A percentile compares a stretch with the other conserved stretches of the same genome.
Evolutionary conservation across 805 yeast species (phyloP).

Genomic region (Soucietia sequanensis): DNA sequence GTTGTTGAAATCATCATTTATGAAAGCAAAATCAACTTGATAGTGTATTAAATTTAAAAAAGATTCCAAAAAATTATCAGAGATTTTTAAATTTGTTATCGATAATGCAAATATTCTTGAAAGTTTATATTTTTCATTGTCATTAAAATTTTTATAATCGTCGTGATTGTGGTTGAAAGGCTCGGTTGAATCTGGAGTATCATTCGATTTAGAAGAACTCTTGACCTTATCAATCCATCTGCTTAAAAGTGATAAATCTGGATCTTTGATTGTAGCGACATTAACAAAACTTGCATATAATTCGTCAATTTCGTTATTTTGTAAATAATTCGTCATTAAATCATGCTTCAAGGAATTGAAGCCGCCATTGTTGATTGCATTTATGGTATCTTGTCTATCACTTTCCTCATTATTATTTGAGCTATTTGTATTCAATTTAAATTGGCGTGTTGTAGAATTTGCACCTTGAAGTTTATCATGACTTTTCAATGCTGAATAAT

Average conservation of each 20-base stretch:
- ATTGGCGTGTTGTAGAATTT: conserved; percentile 2
- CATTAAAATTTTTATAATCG: conserved; percentile 7
- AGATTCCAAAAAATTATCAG: conserved; percentile 57
- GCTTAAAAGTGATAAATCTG: conserved; percentile 33
- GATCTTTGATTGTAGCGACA: conserved; percentile 44
- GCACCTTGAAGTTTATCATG: conserved; percentile 1
- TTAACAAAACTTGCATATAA: conserved; percentile 67
- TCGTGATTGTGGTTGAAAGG: conserved; percentile 1
- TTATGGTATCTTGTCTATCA: conserved; percentile 9
- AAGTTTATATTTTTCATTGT: conserved; percentile 29
- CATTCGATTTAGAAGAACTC: too few species aligned
- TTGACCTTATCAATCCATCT: conserved; percentile 41
- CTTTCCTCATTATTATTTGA: background rate
- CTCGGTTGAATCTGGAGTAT: conserved; percentile 9
- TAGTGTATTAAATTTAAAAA: conserved; percentile 43
- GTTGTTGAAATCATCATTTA: conserved; percentile 58
- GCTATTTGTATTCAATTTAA: background rate
- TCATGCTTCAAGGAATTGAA: conserved; percentile 12
- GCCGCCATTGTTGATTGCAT: conserved; percentile 5
- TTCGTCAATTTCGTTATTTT: conserved; percentile 60
- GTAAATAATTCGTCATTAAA: conserved; percentile 14
- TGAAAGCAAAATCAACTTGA: conserved; percentile 58
- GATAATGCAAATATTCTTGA: conserved; percentile 75
- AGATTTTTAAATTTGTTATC: conserved; percentile 60
- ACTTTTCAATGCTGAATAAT: conserved; percentile 30